Evolutionary conservation across 2,329 filamentous ascomycete genomes (phyloP).

Genomic region (Sarocladiaceae sp.): DNA sequence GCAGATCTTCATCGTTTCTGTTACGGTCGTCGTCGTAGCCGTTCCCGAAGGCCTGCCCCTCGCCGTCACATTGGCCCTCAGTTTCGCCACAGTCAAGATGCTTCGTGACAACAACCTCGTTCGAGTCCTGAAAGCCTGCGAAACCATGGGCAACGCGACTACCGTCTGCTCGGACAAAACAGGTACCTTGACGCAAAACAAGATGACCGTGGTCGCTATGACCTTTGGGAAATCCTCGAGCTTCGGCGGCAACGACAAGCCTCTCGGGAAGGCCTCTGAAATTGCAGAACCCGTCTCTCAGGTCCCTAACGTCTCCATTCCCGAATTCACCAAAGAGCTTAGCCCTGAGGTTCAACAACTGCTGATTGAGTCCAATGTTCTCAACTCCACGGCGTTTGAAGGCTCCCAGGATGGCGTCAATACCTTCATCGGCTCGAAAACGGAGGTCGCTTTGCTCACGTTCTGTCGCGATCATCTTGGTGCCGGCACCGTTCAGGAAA

Average conservation of each 20-base stretch:
- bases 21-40: constrained; percentile 53
- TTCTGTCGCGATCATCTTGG: constrained; percentile 43
- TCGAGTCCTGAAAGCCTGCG: constrained; percentile 51
- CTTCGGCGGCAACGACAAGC: constrained; percentile 28
- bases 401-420: constrained; percentile 27
- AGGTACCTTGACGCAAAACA: constrained; percentile 58
- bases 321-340: constrained; percentile 6
- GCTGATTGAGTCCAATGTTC: constrained; percentile 28
- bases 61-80: constrained; percentile 54
- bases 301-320: not conserved
- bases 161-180: constrained; percentile 62
- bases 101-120: constrained; percentile 58
- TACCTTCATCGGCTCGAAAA: constrained; percentile 47
- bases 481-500: constrained; percentile 34
- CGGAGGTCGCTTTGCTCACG: constrained; percentile 45
- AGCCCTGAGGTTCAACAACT: constrained; percentile 25
- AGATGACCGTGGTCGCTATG: constrained; percentile 55
- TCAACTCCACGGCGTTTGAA: constrained; percentile 49
- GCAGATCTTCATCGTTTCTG: constrained; percentile 50
- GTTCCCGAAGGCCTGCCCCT: constrained; percentile 55
- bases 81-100: constrained; percentile 58
- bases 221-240: constrained; percentile 36
- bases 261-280: constrained; percentile 16
- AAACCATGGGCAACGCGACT: constrained; percentile 60
- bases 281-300: constrained; percentile 12